These are phyloP conservation scores for Aristolochia contorta DNA, from an alignment of 164 flowering plant species.

Conservation along the genomic window DNA sequence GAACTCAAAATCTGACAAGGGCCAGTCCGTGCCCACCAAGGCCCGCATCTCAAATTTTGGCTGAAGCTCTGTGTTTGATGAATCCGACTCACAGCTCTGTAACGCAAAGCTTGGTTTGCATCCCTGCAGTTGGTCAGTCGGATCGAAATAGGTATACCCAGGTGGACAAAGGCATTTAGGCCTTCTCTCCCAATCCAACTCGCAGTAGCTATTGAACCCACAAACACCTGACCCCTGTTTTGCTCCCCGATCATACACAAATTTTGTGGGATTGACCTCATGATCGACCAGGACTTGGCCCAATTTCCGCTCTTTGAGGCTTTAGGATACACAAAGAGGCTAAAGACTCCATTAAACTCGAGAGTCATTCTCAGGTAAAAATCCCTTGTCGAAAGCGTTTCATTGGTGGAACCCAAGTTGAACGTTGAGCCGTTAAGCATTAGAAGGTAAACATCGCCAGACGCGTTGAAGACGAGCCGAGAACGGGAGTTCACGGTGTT, in stretches of 20 bases:
- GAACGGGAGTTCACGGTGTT: slow-evolving; percentile 7
- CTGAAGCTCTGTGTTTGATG: neutral
- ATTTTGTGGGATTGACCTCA: slow-evolving; percentile 8
- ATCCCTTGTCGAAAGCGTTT: slow-evolving; percentile 2
- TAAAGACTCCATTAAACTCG: slow-evolving; percentile 40
- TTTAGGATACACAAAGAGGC: slow-evolving; percentile 23
- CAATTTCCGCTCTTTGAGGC: neutral
- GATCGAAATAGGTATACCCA: slow-evolving; percentile 26
- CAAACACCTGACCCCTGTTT: slow-evolving; percentile 19
- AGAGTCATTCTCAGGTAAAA: slow-evolving; percentile 31
- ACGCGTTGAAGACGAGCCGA: slow-evolving; percentile 24
- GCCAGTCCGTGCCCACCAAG: slow-evolving; percentile 33
- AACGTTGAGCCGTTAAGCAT: neutral
- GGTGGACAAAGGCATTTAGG: slow-evolving; percentile 30
- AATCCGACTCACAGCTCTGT: slow-evolving; percentile 19
- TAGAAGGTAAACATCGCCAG: slow-evolving; percentile 22
- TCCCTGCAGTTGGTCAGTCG: slow-evolving; percentile 22
- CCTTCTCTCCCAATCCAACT: slow-evolving; percentile 9
- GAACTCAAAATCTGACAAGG: slow-evolving; percentile 22
- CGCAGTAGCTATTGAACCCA: slow-evolving; percentile 34
- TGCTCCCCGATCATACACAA: slow-evolving; percentile 15
- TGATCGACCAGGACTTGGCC: slow-evolving; percentile 9
- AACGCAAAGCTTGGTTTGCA: slow-evolving; percentile 30
- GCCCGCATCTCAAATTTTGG: neutral
- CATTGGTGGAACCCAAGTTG: neutral